Base-by-base conservation (phyloP, 805 yeast genomes). In the Saccharomyces kudriavzevii region DNA sequence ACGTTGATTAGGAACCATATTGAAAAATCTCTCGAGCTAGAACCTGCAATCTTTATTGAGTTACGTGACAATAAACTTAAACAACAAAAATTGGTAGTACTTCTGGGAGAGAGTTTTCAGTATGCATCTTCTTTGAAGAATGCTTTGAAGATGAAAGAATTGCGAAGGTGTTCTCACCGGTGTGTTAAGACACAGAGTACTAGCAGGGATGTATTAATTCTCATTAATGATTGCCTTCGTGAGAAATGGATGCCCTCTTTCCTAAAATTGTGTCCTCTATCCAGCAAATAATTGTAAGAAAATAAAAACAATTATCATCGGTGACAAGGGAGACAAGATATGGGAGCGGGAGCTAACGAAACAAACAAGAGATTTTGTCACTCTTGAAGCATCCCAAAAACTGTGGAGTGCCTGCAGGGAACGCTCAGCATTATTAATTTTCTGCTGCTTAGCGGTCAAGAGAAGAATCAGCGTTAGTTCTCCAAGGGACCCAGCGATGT, bases 151-250 rank as follows among this genome's bases (percentile, higher is more conserved):
- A 92, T 94, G 70, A 94, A 94, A 76, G 99, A 94, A 94, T 72
- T 89, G 97, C 20, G 99, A 94, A 76, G 99, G 99, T 77, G 96
- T 94, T 52, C 83, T 94, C 60, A 99, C 99, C 22, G 99, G 99
- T 71, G 99, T 94, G 75, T 82, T 94, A 74, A 94, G 94, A 73
- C 99, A 94, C 70, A 99, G 99, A 74, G 96, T 89, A 29, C 81
- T 94, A 66, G 99, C 99, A 5, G 79, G 94, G 56, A 97, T 94
- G 56, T 99, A 94, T 73, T 95, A 87, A 62, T 78, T 85, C 57
- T 77, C 94, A 68, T 99, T 99, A 56, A 89, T 94, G 61, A 86
- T 94, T 71, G 96, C 96, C 3, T 84, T 94, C 70, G 98, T 97
- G 51, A 92, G 99, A 4, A 83, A 94, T n/a, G 68, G 99, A 94